These are phyloP conservation scores for Bipolaris oryzae DNA, from an alignment of 2,329 filamentous ascomycete species.

Conservation along the genomic window DNA sequence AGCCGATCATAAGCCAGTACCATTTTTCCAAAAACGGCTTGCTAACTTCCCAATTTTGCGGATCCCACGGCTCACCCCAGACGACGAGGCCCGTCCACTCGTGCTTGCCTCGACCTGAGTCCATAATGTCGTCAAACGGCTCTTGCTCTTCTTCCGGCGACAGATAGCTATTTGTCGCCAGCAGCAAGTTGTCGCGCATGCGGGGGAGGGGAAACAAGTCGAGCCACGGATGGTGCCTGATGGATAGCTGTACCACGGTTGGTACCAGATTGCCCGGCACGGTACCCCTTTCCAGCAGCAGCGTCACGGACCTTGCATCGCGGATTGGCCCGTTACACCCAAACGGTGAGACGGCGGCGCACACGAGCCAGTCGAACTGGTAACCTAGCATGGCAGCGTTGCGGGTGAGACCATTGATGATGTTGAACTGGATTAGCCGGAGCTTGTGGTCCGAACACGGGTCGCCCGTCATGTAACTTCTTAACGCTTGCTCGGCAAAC, in stretches of 20 bases:
- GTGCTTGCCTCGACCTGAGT: slow-evolving; percentile 8
- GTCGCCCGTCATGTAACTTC: slow-evolving; percentile 23
- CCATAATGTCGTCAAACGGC: slow-evolving; percentile 23
- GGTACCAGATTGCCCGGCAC: background rate
- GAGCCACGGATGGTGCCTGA: slow-evolving; percentile 52
- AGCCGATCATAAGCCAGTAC: slow-evolving; percentile 49
- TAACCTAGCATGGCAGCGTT: slow-evolving; percentile 19
- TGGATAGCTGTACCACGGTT: slow-evolving; percentile 39
- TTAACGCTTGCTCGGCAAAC: slow-evolving; percentile 26
- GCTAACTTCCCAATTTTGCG: slow-evolving; percentile 56
- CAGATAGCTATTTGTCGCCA: slow-evolving; percentile 42
- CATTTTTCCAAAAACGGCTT: slow-evolving; percentile 56
- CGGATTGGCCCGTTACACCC: background rate
- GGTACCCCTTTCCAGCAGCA: background rate
- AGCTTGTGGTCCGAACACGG: slow-evolving; percentile 17
- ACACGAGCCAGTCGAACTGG: slow-evolving; percentile 16
- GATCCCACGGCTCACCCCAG: slow-evolving; percentile 58
- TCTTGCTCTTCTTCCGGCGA: slow-evolving; percentile 31
- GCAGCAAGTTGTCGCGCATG: slow-evolving; percentile 49
- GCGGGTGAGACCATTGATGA: slow-evolving; percentile 13
- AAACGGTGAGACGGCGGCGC: slow-evolving; percentile 23
- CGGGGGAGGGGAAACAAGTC: slow-evolving; percentile 48
- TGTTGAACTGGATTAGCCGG: slow-evolving; percentile 23
- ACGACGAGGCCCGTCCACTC: slow-evolving; percentile 47
- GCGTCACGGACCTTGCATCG: slow-evolving; percentile 1